These are phyloP conservation scores for Capronia americana DNA, from an alignment of 2,329 filamentous ascomycete genomes.

Conservation along the genomic window DNA sequence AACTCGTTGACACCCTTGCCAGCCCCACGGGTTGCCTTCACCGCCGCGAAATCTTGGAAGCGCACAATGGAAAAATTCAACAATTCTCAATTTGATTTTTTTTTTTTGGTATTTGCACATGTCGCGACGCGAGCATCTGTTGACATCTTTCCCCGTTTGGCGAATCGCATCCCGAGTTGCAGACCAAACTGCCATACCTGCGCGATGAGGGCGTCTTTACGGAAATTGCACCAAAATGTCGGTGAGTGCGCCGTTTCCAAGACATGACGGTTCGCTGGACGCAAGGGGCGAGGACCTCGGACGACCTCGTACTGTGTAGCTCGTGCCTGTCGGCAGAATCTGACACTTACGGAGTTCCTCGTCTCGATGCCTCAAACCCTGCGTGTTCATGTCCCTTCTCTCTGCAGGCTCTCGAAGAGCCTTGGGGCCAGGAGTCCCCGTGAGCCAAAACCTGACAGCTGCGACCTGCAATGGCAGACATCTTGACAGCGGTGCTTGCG, in stretches of 20 bases:
- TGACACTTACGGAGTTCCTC: background rate
- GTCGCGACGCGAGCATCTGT: slow-evolving; percentile 13
- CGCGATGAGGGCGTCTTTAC: background rate
- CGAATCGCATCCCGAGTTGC: background rate
- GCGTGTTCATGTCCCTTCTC: too few relatives aligned
- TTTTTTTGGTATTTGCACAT: slow-evolving; percentile 7
- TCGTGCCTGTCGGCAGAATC: too few relatives aligned
- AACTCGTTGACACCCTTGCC: background rate
- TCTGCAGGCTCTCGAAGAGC: too few relatives aligned
- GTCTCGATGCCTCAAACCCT: background rate
- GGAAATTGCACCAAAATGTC: background rate
- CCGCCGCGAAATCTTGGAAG: slow-evolving; percentile 20
- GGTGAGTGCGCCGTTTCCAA: background rate
- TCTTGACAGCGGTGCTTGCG: background rate
- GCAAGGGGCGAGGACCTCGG: background rate
- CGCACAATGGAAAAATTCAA: slow-evolving; percentile 22
- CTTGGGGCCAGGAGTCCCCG: too few relatives aligned
- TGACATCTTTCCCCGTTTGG: slow-evolving; percentile 12
- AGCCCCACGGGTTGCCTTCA: background rate
- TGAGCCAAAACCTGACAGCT: background rate
- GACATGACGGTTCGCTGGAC: background rate
- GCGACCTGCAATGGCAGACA: background rate
- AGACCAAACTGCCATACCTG: background rate
- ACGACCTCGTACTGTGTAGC: background rate
- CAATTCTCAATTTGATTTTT: background rate